phyloP scores from a whole-genome alignment of 176 grass and related monocot genomes.

The Zea luxurians region DNA sequence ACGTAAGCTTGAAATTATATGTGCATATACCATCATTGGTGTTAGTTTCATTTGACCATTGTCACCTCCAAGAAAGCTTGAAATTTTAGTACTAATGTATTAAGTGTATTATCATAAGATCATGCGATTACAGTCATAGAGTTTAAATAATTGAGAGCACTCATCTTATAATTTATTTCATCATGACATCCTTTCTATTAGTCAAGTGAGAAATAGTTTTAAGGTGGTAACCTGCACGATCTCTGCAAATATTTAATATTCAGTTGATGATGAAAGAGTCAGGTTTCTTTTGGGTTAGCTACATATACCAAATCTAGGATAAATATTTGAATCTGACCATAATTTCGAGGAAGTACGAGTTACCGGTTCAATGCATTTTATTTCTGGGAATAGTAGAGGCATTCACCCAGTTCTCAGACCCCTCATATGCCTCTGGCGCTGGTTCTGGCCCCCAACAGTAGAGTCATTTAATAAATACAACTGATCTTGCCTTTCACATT shows the following conservation, averaged over 20 bases:
- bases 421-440: too few relatives aligned
- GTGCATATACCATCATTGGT: background rate
- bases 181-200: background rate
- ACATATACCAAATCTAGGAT: background rate
- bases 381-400: background rate
- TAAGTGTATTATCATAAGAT: conserved; percentile 4
- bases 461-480: background rate
- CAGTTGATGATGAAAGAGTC: background rate
- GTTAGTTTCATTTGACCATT: background rate
- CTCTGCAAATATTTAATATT: conserved; percentile 4
- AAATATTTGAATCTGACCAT: background rate
- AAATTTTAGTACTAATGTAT: background rate
- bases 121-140: background rate
- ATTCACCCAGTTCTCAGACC: too few relatives aligned
- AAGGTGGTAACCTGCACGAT: background rate
- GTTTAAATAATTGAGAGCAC: background rate
- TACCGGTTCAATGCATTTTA: background rate
- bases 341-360: background rate
- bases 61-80: background rate
- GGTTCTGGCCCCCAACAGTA: too few relatives aligned
- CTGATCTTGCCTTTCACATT: background rate
- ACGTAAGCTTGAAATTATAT: too few relatives aligned
- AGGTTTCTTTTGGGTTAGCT: background rate
- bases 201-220: background rate
- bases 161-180: background rate